Evolutionary conservation across 23 red algal genomes (phyloP), one percentile per base, ranked within the genome.

Genomic region (Gracilaria domingensis): DNA sequence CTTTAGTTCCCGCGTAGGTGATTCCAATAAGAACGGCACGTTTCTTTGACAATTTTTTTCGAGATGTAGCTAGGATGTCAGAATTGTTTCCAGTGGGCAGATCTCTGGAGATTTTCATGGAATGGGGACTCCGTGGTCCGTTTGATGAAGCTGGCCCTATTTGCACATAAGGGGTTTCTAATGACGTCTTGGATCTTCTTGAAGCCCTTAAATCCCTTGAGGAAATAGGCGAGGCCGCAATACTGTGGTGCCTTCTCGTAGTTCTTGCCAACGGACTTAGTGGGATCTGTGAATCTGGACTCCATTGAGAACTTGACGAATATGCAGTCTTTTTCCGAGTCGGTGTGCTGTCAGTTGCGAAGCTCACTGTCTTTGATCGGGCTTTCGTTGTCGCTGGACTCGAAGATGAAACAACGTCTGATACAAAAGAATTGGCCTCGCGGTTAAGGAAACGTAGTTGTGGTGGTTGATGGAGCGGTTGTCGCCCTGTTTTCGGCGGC

Each of bases 181-280:
- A 20, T 77, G 72, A 77, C 20, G 72, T 77, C 26, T 30, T 77
- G 23, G 40, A 49, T 77, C 72, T 77, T 50, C 25, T 51, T 49
- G 72, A 37, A 30, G 23, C 38, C 38, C 42, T 18, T 3, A 40
- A 34, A 51, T 21, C 0, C 38, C n/a, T 77, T 33, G 51, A 14
- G 16, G 29, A 69, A 13, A 8, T 28, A 20, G 72, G 72, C 18
- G 72, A 51, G 3, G 72, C 23, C 9, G 42, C 42, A 30, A 20
- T n/a, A 51, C 39, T 77, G 11, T 77, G 34, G 23, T 74, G 21
- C 20, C 38, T 77, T 26, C 72, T 45, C 38, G 39, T 29, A 14
- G 72, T 51, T 77, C 26, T 77, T 4, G 72, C 72, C 72, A 77
- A 77, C 72, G 72, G 72, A 77, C 72, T 77, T 4, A 77, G 72